These are phyloP conservation scores for Ephemerocybe angulata DNA, from an alignment of 768 basidiomycete species.

Conservation along the genomic window DNA sequence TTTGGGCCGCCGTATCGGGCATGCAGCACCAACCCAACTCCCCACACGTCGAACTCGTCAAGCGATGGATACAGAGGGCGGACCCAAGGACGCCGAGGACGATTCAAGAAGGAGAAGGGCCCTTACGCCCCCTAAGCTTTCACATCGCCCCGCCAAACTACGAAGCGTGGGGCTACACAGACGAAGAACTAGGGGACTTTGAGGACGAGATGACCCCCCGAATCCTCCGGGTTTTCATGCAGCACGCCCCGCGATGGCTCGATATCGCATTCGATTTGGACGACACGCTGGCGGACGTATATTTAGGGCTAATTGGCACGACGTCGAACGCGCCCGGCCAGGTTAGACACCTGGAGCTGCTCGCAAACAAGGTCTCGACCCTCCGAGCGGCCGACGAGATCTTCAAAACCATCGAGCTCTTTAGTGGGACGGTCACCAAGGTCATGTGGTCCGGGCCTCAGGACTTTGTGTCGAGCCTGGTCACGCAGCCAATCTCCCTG, in stretches of 20 bases:
- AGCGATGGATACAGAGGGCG: slow-evolving; percentile 3
- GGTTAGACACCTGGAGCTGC: not conserved
- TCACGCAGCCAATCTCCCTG: not conserved
- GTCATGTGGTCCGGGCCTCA: slow-evolving; percentile 2
- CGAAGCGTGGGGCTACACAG: not conserved
- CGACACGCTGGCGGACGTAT: not conserved
- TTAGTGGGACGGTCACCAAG: not conserved
- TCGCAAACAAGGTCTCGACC: not conserved
- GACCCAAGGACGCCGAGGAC: too few relatives aligned
- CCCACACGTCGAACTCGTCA: slow-evolving; percentile 5
- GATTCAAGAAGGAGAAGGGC: too few relatives aligned
- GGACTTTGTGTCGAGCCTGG: not conserved
- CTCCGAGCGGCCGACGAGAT: not conserved
- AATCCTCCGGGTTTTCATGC: slow-evolving; percentile 4
- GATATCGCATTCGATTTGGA: slow-evolving; percentile 7
- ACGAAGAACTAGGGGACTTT: not conserved
- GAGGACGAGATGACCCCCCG: slow-evolving; percentile 1
- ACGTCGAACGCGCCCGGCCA: not conserved
- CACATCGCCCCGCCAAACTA: slow-evolving; percentile 8
- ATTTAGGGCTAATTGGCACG: not conserved
- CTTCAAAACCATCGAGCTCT: not conserved
- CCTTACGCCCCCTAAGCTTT: not conserved
- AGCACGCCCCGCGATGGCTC: slow-evolving; percentile 2
- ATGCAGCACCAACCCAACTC: slow-evolving; percentile 1
- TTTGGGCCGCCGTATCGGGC: slow-evolving; percentile 7